Evolutionary conservation across 345 rosid genomes (phyloP), one percentile per base, ranked within the genome.

Genomic region (Turnera subulata): DNA sequence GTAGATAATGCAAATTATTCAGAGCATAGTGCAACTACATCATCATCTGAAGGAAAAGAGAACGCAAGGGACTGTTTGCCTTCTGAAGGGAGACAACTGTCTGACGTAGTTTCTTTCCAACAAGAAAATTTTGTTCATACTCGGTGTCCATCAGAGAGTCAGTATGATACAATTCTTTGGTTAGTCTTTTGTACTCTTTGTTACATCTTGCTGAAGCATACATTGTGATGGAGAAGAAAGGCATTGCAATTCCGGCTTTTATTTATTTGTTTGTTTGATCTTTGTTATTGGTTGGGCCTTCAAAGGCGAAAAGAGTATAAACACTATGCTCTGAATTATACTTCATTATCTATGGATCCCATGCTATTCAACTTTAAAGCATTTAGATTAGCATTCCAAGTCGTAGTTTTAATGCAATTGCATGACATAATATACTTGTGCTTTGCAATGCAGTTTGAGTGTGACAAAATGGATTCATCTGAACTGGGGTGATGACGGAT

Each of bases 401-500:
- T 29, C 8, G 35, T 29, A 8, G 8, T 29, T 4, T 29, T 3
- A 29, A 29, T 29, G 35, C 35, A 29, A 42, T 42, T 42, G 45
- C 14, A 16, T 46, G 25, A 26, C 23, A n/a, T 29, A n/a, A 29
- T 33, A 15, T 17, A 10, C 26, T 62, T 56, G 39, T 18, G 62
- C 46, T 42, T 37, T 65, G 42, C 52, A 14, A 38, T 76, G 76
- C 80, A 91, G 98, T 76, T 75, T 91, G 78, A 91, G 98, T 15
- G 91, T 93, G 45, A 72, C 99, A n/a, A 93, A 93, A 54, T 93
- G 99, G 99, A 76, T 93, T 75, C 99, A 93, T 59, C 72, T 93
- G 73, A 93, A 93, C 61, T 89, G 97, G 97, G 96, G 97, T 24
- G 97, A 93, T 33, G 95, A 89, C 55, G 97, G 97, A 42, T 61